Percentiles rank a stretch among this genome's conserved stretches.
phyloP scores from a whole-genome alignment of 2,329 filamentous ascomycete species.

The Aspergillus pseudoviridinutans region DNA sequence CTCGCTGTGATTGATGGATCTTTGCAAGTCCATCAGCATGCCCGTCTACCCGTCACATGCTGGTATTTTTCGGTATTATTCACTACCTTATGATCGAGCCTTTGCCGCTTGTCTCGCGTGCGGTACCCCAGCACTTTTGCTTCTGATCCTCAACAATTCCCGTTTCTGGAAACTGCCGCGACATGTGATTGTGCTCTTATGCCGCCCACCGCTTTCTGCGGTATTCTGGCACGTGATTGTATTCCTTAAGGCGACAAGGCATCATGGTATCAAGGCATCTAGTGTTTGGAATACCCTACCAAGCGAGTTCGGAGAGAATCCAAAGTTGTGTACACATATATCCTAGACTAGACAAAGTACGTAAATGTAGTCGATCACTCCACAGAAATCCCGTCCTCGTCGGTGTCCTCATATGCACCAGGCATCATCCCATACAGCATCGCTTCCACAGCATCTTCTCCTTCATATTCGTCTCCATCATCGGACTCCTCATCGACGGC shows the following conservation, averaged over 20 bases:
- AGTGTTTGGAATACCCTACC: background rate
- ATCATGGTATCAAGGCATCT: background rate
- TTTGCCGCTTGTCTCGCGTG: background rate
- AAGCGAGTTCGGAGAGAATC: background rate
- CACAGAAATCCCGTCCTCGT: slow-evolving; percentile 25
- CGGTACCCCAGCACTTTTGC: background rate
- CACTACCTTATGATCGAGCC: background rate
- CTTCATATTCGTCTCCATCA: slow-evolving; percentile 25
- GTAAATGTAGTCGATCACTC: slow-evolving; percentile 15
- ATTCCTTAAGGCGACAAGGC: background rate
- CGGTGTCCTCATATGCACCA: slow-evolving; percentile 17
- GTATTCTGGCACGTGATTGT: background rate
- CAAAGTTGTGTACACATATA: background rate
- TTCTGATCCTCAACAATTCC: background rate
- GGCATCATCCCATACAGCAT: slow-evolving; percentile 17
- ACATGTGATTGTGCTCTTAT: slow-evolving; percentile 8
- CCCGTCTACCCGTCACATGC: background rate
- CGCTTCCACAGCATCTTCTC: slow-evolving; percentile 27
- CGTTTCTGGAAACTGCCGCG: background rate
- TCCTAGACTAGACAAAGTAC: background rate
- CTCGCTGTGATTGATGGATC: background rate
- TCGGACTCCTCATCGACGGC: slow-evolving; percentile 10
- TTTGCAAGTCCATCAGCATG: background rate
- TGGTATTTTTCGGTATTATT: background rate
- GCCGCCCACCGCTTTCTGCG: slow-evolving; percentile 4